These are phyloP conservation scores for Exophiala viscosa DNA, from an alignment of 2,329 filamentous ascomycete species.

Conservation along the genomic window DNA sequence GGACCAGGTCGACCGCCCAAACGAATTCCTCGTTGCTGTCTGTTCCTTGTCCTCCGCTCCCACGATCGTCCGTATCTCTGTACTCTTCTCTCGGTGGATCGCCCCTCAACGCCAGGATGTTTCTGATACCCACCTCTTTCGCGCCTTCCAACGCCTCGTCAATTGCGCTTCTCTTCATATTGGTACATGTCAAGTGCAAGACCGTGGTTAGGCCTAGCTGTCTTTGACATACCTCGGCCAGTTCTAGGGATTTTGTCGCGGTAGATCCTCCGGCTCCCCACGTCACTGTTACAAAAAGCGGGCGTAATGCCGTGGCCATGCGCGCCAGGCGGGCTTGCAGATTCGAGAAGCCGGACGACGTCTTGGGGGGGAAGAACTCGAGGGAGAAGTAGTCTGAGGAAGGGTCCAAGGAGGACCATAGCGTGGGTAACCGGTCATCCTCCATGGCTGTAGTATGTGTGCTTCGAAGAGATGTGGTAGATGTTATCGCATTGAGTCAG, in stretches of 20 bases:
- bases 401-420: conserved; percentile 60
- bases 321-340: conserved; percentile 87
- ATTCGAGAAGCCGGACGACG: conserved; percentile 90
- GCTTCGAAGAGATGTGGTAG: not conserved
- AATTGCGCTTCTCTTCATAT: conserved; percentile 83
- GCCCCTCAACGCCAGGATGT: conserved; percentile 86
- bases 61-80: conserved; percentile 56
- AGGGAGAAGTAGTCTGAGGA: conserved; percentile 87
- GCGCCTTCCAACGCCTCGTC: conserved; percentile 89
- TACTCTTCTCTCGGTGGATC: conserved; percentile 93
- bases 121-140: conserved; percentile 83
- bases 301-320: conserved; percentile 86
- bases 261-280: conserved; percentile 97
- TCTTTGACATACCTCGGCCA: conserved; percentile 91
- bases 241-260: conserved; percentile 81
- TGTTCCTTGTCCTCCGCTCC: conserved; percentile 30
- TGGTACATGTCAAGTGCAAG: conserved; percentile 93
- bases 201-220: conserved; percentile 91
- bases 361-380: conserved; percentile 99
- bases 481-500: conserved; percentile 1
- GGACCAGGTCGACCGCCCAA: conserved; percentile 84
- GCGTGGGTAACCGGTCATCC: conserved; percentile 26
- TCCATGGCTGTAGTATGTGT: conserved; percentile 11
- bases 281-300: conserved; percentile 93
- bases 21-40: conserved; percentile 68